A percentile compares a stretch with the other conserved stretches of the same genome.
Evolutionary conservation across 495 filamentous ascomycete genomes (phyloP).

Genomic region (Tetracladium marchalianum): DNA sequence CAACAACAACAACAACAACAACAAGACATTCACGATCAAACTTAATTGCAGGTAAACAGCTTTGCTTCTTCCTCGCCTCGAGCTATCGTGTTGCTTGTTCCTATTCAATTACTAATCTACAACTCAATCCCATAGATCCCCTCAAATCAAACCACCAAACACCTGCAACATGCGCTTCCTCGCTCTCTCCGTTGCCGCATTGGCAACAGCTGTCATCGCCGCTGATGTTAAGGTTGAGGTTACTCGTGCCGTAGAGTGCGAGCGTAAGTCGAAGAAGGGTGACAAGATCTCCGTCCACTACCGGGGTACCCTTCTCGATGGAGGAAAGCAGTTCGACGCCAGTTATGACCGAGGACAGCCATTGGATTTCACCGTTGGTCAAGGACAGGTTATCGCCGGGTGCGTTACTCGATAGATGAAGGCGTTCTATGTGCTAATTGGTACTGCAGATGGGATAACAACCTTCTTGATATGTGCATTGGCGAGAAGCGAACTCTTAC

Average conservation of each 20-base stretch:
- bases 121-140: too few species aligned
- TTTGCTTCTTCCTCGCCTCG: too few species aligned
- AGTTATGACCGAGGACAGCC: slow-evolving; percentile 67
- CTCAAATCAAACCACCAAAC: neutral
- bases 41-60: too few species aligned
- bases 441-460: slow-evolving; percentile 66
- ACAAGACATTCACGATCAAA: too few species aligned
- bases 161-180: slow-evolving; percentile 41
- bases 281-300: slow-evolving; percentile 84
- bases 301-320: slow-evolving; percentile 59
- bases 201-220: slow-evolving; percentile 39
- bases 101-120: too few species aligned
- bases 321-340: slow-evolving; percentile 46
- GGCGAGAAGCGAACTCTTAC: slow-evolving; percentile 90
- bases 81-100: too few species aligned
- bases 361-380: slow-evolving; percentile 68
- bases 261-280: slow-evolving; percentile 63
- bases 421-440: neutral
- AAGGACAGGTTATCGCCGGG: slow-evolving; percentile 80
- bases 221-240: slow-evolving; percentile 63
- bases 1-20: too few species aligned
- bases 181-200: slow-evolving; percentile 44
- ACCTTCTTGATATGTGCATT: slow-evolving; percentile 89
- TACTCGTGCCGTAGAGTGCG: slow-evolving; percentile 60
- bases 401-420: slow-evolving; percentile 24